Evolutionary conservation across 495 filamentous ascomycete species (phyloP).

Genomic region (Amorphotheca resinae): DNA sequence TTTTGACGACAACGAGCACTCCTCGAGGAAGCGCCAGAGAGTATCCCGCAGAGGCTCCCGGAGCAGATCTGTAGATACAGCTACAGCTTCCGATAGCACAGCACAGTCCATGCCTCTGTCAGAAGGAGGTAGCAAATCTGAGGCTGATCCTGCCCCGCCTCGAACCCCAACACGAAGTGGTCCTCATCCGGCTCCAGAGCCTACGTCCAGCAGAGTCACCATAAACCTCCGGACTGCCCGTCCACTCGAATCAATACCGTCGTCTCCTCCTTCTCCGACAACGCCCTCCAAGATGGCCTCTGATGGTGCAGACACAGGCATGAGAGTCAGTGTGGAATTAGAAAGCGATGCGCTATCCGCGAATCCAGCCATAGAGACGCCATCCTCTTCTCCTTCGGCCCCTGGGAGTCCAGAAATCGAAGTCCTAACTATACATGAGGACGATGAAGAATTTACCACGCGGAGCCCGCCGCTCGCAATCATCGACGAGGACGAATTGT

Average conservation of each 20-base stretch:
- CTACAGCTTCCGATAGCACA: slow-evolving; percentile 10
- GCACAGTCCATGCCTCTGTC: slow-evolving; percentile 29
- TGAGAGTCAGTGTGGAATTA: slow-evolving; percentile 16
- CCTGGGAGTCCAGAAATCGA: slow-evolving; percentile 23
- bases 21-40: slow-evolving; percentile 39
- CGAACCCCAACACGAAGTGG: slow-evolving; percentile 21
- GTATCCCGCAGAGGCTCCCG: slow-evolving; percentile 15
- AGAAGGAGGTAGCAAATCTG: slow-evolving; percentile 17
- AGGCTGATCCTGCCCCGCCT: slow-evolving; percentile 20
- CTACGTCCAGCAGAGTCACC: slow-evolving; percentile 33
- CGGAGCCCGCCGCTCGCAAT: slow-evolving; percentile 15
- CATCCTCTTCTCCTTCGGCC: slow-evolving; percentile 24
- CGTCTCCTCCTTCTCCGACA: slow-evolving; percentile 33
- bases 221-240: slow-evolving; percentile 37
- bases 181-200: slow-evolving; percentile 7
- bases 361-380: slow-evolving; percentile 21
- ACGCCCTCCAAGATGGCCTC: slow-evolving; percentile 21
- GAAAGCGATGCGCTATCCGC: slow-evolving; percentile 21
- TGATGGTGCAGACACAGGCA: slow-evolving; percentile 5
- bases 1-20: slow-evolving; percentile 35
- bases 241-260: slow-evolving; percentile 27
- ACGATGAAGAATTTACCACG: slow-evolving; percentile 10
- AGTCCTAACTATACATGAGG: slow-evolving; percentile 11
- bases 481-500: slow-evolving; percentile 24
- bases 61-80: slow-evolving; percentile 19